These are phyloP conservation scores for Sporothrix pseudoabietina DNA, from an alignment of 2,329 filamentous ascomycete species.

Conservation along the genomic window DNA sequence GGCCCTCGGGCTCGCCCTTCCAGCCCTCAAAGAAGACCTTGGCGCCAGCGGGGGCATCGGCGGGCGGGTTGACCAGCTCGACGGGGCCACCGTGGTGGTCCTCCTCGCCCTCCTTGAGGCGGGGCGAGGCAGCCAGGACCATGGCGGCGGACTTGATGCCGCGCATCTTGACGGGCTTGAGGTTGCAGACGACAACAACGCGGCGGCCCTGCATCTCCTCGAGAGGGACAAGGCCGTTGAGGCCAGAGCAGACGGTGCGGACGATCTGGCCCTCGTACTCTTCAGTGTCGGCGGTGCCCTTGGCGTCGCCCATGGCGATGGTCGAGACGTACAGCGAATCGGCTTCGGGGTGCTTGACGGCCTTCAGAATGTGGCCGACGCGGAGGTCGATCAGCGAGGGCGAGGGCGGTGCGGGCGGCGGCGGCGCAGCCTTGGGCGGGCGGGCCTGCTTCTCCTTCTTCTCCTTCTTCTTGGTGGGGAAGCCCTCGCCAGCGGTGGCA, in stretches of 20 bases:
- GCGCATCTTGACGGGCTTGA: constrained; percentile 99
- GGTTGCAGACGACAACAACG: constrained; percentile 93
- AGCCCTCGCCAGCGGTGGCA: constrained; percentile 40
- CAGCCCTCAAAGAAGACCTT: constrained; percentile 93
- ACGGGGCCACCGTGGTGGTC: constrained; percentile 87
- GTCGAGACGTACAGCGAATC: constrained; percentile 95
- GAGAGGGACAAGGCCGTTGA: constrained; percentile 89
- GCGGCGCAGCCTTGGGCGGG: constrained; percentile 60
- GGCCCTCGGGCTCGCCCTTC: constrained; percentile 87
- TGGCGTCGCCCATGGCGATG: constrained; percentile 87
- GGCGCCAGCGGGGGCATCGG: constrained; percentile 77
- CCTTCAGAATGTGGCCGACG: constrained; percentile 96
- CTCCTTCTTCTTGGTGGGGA: constrained; percentile 64
- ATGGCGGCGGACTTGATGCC: constrained; percentile 78
- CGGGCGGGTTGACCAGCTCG: constrained; percentile 85
- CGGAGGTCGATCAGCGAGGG: constrained; percentile 90
- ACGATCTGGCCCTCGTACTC: constrained; percentile 91
- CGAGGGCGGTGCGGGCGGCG: constrained; percentile 77
- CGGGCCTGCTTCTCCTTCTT: constrained; percentile 82
- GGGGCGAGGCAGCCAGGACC: constrained; percentile 94
- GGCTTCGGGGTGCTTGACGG: constrained; percentile 91
- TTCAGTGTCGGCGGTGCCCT: constrained; percentile 82
- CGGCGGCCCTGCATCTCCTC: constrained; percentile 97
- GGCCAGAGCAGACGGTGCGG: constrained; percentile 93
- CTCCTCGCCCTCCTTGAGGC: constrained; percentile 72